These are phyloP conservation scores for Synchytrium microbalum DNA, from an alignment of 371 early-diverging fungal genomes.

Conservation along the genomic window DNA sequence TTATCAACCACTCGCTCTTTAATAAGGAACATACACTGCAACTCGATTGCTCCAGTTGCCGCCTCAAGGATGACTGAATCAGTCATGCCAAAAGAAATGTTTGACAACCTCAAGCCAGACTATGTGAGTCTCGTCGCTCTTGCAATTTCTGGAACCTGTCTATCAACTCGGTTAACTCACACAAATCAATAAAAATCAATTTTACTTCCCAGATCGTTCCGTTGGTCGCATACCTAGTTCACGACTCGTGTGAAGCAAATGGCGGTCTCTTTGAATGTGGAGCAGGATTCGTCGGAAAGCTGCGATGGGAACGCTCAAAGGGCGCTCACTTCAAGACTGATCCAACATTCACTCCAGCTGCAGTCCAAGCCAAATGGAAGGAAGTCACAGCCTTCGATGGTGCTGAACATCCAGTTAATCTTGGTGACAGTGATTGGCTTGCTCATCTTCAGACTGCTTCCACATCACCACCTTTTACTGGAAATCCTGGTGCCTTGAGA, in stretches of 20 bases:
- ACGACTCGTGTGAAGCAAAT: conserved; percentile 76
- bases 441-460: conserved; percentile 72
- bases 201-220: too few species aligned
- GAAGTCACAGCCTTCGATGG: conserved; percentile 38
- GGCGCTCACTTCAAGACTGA: conserved; percentile 92
- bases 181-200: too few species aligned
- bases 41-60: conserved; percentile 96
- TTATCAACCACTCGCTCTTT: conserved; percentile 2
- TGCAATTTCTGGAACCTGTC: conserved; percentile 1
- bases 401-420: conserved; percentile 63
- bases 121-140: too few species aligned
- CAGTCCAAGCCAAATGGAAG: conserved; percentile 43
- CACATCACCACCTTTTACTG: conserved; percentile 39
- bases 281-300: conserved; percentile 88
- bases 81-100: conserved; percentile 88
- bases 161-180: not conserved
- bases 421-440: conserved; percentile 80
- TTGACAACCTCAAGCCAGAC: conserved; percentile 90
- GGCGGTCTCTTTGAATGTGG: conserved; percentile 90
- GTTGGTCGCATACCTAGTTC: conserved; percentile 87
- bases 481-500: conserved; percentile 54
- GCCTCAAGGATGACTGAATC: conserved; percentile 98
- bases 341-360: conserved; percentile 73
- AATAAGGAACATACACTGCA: conserved; percentile 64
- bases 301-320: conserved; percentile 86